Evolutionary conservation across 2,329 filamentous ascomycete species (phyloP).

Genomic region (Ophiostoma quercus): DNA sequence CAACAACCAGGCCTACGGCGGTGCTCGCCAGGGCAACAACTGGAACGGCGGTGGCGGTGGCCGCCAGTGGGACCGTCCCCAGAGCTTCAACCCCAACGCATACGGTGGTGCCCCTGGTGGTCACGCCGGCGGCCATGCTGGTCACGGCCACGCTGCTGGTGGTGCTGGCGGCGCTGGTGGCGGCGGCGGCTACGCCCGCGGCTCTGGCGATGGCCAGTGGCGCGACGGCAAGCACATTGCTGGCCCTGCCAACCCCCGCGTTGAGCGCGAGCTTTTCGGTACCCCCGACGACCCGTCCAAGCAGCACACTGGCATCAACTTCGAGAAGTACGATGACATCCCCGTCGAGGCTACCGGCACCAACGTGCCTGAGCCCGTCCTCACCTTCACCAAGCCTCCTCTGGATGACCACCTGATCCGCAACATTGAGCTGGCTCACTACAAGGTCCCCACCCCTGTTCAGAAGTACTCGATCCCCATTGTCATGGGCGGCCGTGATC

Average conservation of each 20-base stretch:
- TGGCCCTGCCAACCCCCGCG: slow-evolving; percentile 77
- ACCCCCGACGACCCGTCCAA: slow-evolving; percentile 81
- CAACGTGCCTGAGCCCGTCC: slow-evolving; percentile 86
- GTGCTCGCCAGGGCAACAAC: slow-evolving; percentile 32
- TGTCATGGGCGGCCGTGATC: slow-evolving; percentile 92
- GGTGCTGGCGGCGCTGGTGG: slow-evolving; percentile 38
- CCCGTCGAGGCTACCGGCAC: slow-evolving; percentile 94
- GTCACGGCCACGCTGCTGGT: slow-evolving; percentile 27
- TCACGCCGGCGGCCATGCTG: slow-evolving; percentile 34
- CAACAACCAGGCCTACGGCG: slow-evolving; percentile 46
- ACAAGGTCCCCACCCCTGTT: slow-evolving; percentile 93
- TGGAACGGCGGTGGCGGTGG: slow-evolving; percentile 33
- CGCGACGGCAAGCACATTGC: slow-evolving; percentile 93
- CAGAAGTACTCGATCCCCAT: slow-evolving; percentile 99
- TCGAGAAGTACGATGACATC: slow-evolving; percentile 99
- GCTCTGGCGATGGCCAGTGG: slow-evolving; percentile 95
- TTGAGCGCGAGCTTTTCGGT: slow-evolving; percentile 96
- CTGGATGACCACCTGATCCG: slow-evolving; percentile 86
- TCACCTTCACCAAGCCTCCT: slow-evolving; percentile 86
- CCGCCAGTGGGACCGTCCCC: slow-evolving; percentile 30
- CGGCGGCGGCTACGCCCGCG: slow-evolving; percentile 57
- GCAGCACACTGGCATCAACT: slow-evolving; percentile 98
- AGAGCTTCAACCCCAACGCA: slow-evolving; percentile 56
- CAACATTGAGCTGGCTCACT: slow-evolving; percentile 92
- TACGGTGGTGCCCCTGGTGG: slow-evolving; percentile 40